Base-by-base conservation (phyloP, 345 rosid genomes). In the Ceriops zippeliana region DNA sequence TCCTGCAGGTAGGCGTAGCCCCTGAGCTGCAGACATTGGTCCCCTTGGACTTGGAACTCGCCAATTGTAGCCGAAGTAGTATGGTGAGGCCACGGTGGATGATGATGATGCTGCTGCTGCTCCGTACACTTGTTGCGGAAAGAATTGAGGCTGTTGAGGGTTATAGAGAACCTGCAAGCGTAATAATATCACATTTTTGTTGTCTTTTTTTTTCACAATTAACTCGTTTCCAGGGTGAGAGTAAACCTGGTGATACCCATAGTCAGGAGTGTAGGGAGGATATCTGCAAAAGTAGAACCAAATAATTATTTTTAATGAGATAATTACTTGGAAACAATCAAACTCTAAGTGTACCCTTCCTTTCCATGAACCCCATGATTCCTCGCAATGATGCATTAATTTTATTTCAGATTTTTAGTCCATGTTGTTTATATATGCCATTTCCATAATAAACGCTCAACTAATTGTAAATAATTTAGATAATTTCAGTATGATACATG, bases 241-340 rank as follows among this genome's bases (percentile, higher is more conserved):
- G 46, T 83, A 59, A 89, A 89, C 96, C 81, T 86, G 93, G 69
- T 81, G 96, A 83, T 89, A 84, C 35, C 90, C 91, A 73, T 86
- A 92, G 42, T 88, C 95, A 71, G 92, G 81, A 77, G 80, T 68
- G 80, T 88, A 89, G 16, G 84, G 63, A 75, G 84, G 78, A 77
- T 82, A 91, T 85, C 93, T 91, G 91, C 61, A 80, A 76, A 70
- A 62, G 58, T 42, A 62, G 47, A 70, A 77, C 66, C 10, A 78
- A 38, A 38, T 2, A 38, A 79, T 75, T 70, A 27, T 27, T 71
- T 59, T 62, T n/a, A 70, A 49, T 6, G 47, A 16, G 6, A 51
- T 19, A 65, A n/a, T 16, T 65, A 3, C 16, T 15, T 11, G 17
- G 49, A 13, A 42, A 42, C 8, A 34, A 34, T 34, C 37, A 34